Base-by-base conservation (phyloP, 495 filamentous ascomycete species). In the Neurospora intermedia region DNA sequence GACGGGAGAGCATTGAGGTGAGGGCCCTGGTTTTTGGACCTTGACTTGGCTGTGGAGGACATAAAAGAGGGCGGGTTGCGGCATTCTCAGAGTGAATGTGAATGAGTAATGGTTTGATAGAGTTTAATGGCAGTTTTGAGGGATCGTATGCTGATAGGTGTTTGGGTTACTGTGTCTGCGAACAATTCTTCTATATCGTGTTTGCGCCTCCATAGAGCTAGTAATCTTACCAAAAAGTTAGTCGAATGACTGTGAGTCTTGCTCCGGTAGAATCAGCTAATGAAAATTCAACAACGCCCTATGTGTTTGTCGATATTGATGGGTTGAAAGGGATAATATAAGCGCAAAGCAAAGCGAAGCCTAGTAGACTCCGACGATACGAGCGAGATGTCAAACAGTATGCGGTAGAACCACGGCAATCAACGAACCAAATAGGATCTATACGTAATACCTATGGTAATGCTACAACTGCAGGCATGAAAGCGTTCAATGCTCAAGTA, bases 1-100 rank as follows among this genome's bases (percentile, higher is more conserved):
- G 82, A 20, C 85, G 91, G 78, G 92, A 96, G 86, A 96, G 93
- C 80, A 95, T 97, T 81, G 93, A 96, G 81, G 91, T 97, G 20
- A 85, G 93, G 78, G 91, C 93, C 20, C 84, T 97, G 81, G 89
- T 97, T 13, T 94, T 96, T 87, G 93, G 93, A 0, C 80, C 82
- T 23, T 92, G 75, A 84, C 75, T 76, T 76, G 71, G 43, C 6
- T 38, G 35, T 38, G 35, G 35, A 4, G 35, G 35, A 38, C 4
- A 38, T 3, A 38, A 4, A 6, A 6, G 35, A 6, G 2, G 35
- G 20, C 39, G 39, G 7, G 46, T 27, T 54, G 46, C 10, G 13
- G 46, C 11, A 1, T 54, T 27, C 20, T 38, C 35, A 0, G 6
- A 38, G 35, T 6, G 35, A 38, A 38, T 38, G 35, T 48, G 9